Evolutionary conservation across 331 rosid species (phyloP), one percentile per base, ranked within the genome.

Genomic region (Prunus yedoensis): DNA sequence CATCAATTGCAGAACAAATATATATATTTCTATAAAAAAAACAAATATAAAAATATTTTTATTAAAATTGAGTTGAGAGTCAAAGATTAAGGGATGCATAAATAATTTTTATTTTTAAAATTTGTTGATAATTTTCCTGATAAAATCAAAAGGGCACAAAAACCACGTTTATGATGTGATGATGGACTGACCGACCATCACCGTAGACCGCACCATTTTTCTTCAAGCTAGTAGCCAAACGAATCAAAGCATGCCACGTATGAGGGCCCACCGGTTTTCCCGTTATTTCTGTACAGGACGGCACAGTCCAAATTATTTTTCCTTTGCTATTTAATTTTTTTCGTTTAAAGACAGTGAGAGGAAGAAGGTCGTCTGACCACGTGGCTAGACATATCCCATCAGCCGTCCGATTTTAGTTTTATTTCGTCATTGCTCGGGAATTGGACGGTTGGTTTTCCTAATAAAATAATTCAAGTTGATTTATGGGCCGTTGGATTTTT

Each of bases 91-190:
- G 4, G 5, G 27, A 25, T 25, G 30, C 30, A 28, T 28, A 28
- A 28, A 28, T 28, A 27, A 4, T 32, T 32, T 35, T 35, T 35
- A 35, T 35, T 35, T 5, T 35, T 35, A 0, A 35, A 35, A 35
- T 35, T 28, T 28, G 30, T 28, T 28, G 30, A 56, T n/a, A 23
- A 27, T 56, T 56, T 20, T 60, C 17, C 5, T 27, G 7, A 60
- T 13, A 13, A 57, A 57, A 21, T 10, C 2, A 9, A 58, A 1
- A 12, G 64, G 9, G 45, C 30, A 18, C 54, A 49, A 63, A 49
- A 30, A 28, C n/a, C 78, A 74, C 78, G 51, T 28, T 74, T 74
- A 63, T 74, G 78, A 62, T 47, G 50, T 30, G 59, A 46, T 35
- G 23, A 54, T 11, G 62, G 16, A 59, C 25, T 1, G 69, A 74